phyloP scores from a whole-genome alignment of 441 rosid species.

The Euphorbia neoarborescens region DNA sequence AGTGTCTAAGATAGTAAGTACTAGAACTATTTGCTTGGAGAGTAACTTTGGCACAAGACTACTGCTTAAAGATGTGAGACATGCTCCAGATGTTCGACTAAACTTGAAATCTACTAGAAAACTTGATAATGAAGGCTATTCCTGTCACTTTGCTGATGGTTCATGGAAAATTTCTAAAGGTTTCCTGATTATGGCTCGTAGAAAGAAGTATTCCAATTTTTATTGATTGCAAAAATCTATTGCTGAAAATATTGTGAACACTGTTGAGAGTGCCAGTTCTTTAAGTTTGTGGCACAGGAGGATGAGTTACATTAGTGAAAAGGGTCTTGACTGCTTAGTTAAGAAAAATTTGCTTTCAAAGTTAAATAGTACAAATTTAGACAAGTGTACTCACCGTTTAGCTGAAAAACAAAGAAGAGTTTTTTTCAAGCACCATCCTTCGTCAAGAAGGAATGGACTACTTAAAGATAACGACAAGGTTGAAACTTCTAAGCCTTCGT shows the following conservation, averaged over 20 bases:
- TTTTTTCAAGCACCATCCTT: background rate
- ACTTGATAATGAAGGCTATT: no score
- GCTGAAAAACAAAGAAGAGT: background rate
- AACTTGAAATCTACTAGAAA: no score
- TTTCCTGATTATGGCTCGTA: background rate
- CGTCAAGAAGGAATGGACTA: background rate
- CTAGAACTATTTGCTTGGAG: background rate
- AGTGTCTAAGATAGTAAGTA: background rate
- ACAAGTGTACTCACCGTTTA: background rate
- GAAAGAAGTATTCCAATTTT: no score
- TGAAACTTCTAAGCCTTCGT: background rate
- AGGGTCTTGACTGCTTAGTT: background rate
- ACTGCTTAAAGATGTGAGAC: background rate
- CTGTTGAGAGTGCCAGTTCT: background rate
- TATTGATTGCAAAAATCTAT: background rate
- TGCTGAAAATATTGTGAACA: background rate
- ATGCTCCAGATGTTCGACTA: no score
- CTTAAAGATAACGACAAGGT: background rate
- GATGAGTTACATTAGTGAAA: background rate
- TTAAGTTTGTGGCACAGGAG: background rate
- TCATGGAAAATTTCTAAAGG: no score
- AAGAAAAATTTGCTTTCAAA: background rate
- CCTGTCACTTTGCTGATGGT: no score
- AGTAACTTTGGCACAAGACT: background rate
- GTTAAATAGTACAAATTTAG: background rate